These are phyloP conservation scores for Leccinum rimulosum DNA, from an alignment of 768 basidiomycete species.

Conservation along the genomic window DNA sequence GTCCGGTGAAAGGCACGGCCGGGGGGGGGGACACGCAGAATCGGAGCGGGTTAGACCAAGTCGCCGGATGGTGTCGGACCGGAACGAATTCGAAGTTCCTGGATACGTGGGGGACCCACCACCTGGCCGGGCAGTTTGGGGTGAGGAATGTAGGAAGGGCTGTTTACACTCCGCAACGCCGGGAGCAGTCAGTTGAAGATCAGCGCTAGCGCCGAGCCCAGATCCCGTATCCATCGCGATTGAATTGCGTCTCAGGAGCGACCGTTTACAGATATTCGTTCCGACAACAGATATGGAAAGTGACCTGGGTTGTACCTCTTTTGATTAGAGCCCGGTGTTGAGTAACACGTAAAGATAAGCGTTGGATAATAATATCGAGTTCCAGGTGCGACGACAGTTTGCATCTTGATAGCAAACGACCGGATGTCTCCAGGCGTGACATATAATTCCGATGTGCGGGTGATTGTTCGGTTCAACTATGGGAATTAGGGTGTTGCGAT, in stretches of 20 bases:
- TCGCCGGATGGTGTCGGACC: neutral
- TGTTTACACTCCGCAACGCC: no score
- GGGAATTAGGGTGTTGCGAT: neutral
- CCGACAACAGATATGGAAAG: constrained; percentile 8
- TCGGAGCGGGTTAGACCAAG: neutral
- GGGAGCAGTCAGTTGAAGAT: neutral
- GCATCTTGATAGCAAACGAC: neutral
- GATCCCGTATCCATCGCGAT: constrained; percentile 19
- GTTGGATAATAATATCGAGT: constrained; percentile 2
- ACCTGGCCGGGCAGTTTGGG: no score
- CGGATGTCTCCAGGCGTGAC: neutral
- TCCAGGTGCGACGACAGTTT: constrained; percentile 6
- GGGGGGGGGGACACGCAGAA: neutral
- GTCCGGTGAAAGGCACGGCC: neutral
- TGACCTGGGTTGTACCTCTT: constrained; percentile 2
- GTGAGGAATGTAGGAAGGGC: no score
- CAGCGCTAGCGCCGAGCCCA: neutral
- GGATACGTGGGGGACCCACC: neutral
- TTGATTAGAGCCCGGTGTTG: neutral
- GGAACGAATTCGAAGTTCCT: neutral
- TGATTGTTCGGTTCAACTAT: neutral
- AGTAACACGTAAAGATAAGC: constrained; percentile 2
- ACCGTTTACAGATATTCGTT: neutral
- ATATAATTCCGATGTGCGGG: neutral
- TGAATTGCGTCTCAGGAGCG: neutral